A percentile compares a stretch with the other conserved stretches of the same genome.
Evolutionary conservation across 2,329 filamentous ascomycete genomes (phyloP).

Genomic region (Penicillium occitanis): DNA sequence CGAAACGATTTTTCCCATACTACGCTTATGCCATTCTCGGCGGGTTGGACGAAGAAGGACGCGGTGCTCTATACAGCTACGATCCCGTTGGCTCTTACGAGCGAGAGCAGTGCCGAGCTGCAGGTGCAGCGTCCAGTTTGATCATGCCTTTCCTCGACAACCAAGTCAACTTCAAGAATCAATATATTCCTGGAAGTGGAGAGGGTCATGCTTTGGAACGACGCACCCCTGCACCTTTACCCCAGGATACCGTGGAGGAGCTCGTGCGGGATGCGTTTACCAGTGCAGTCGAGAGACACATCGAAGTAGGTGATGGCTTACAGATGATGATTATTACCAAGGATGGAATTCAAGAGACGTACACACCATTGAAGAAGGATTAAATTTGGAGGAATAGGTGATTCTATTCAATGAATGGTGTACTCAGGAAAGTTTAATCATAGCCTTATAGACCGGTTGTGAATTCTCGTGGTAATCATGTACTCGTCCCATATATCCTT

Average conservation of each 20-base stretch:
- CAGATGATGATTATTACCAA: constrained; percentile 93
- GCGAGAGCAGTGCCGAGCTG: constrained; percentile 91
- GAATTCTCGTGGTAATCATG: constrained; percentile 21
- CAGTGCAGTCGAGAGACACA: constrained; percentile 96
- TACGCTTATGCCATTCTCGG: constrained; percentile 94
- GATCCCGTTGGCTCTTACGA: constrained; percentile 98
- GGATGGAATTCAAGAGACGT: constrained; percentile 83
- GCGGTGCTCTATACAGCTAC: constrained; percentile 93
- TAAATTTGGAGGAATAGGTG: constrained; percentile 46
- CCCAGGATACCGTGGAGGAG: constrained; percentile 72
- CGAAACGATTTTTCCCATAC: constrained; percentile 98
- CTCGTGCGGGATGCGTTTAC: constrained; percentile 97
- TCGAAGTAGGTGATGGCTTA: constrained; percentile 94
- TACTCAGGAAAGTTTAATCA: constrained; percentile 21
- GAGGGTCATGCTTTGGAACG: constrained; percentile 75
- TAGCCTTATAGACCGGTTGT: constrained; percentile 18
- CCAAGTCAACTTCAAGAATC: constrained; percentile 99
- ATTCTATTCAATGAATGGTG: constrained; percentile 13
- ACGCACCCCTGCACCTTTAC: constrained; percentile 61
- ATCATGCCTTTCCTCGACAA: constrained; percentile 99
- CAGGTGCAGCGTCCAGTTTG: constrained; percentile 84
- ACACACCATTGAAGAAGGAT: constrained; percentile 84
- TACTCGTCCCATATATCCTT: constrained; percentile 13
- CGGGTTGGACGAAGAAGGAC: constrained; percentile 90
- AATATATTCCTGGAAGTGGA: constrained; percentile 85